phyloP scores from a whole-genome alignment of 2,329 filamentous ascomycete species.

The Xylaria arbuscula region DNA sequence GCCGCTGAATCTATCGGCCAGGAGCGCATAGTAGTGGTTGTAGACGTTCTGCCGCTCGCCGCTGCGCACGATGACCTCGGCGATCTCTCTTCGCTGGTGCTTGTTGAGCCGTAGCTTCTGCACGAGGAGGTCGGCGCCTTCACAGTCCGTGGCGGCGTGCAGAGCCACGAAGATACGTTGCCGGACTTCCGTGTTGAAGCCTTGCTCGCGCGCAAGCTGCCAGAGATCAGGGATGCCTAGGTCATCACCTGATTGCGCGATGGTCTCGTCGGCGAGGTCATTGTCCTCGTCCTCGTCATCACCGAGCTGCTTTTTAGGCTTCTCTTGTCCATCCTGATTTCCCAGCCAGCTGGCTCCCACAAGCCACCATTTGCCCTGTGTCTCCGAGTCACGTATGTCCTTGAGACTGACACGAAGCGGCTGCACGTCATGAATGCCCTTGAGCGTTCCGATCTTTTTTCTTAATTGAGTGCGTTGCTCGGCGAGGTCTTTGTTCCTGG shows the following conservation, averaged over 20 bases:
- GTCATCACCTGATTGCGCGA: slow-evolving; percentile 53
- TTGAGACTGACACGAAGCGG: slow-evolving; percentile 83
- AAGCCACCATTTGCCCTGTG: slow-evolving; percentile 97
- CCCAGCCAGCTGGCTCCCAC: slow-evolving; percentile 91
- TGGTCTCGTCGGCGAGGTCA: slow-evolving; percentile 28
- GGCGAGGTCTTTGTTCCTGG: slow-evolving; percentile 75
- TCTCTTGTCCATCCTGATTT: slow-evolving; percentile 37
- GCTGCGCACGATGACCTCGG: slow-evolving; percentile 88
- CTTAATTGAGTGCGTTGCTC: slow-evolving; percentile 91
- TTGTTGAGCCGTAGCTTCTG: slow-evolving; percentile 86
- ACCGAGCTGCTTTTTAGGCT: background rate
- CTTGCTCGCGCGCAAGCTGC: slow-evolving; percentile 80
- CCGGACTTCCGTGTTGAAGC: slow-evolving; percentile 87
- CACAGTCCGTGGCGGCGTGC: slow-evolving; percentile 84
- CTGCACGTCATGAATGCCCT: slow-evolving; percentile 66
- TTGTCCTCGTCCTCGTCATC: slow-evolving; percentile 52
- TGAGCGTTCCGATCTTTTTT: slow-evolving; percentile 85
- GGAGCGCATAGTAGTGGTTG: slow-evolving; percentile 92
- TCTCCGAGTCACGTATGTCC: slow-evolving; percentile 85
- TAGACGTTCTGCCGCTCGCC: slow-evolving; percentile 84
- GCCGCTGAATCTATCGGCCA: slow-evolving; percentile 80
- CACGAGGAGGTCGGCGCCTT: slow-evolving; percentile 84
- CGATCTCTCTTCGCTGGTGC: slow-evolving; percentile 86
- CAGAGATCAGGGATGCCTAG: slow-evolving; percentile 74
- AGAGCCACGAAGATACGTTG: slow-evolving; percentile 94